Percentiles rank a stretch among this genome's conserved stretches.
phyloP scores from a whole-genome alignment of 106 monocot genomes.

The Amphibolis antarctica region DNA sequence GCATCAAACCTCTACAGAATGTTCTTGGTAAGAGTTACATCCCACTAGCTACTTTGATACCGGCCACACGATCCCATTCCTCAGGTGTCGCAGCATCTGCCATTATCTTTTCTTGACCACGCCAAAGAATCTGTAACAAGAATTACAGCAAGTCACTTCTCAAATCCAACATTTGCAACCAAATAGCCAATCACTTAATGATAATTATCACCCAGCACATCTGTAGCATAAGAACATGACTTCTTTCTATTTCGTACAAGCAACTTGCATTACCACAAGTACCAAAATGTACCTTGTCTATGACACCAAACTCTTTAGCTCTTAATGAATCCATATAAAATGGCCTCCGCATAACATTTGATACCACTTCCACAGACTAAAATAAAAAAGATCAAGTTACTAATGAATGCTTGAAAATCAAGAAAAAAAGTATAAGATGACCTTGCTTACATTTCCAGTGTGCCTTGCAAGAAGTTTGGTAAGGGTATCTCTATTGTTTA shows the following conservation, averaged over 20 bases:
- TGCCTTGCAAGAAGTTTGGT: conserved; percentile 67
- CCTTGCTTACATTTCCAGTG: conserved; percentile 80
- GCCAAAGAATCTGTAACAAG: conserved; percentile 59
- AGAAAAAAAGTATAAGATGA: not conserved
- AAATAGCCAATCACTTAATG: not conserved
- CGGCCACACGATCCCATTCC: conserved; percentile 58
- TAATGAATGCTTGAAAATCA: not conserved
- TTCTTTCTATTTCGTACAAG: no score
- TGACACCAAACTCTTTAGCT: conserved; percentile 84
- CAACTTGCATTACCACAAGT: not conserved
- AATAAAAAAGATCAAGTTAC: conserved; percentile 5
- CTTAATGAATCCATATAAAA: conserved; percentile 84
- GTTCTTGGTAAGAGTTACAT: conserved; percentile 22
- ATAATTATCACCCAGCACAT: not conserved
- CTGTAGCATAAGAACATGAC: not conserved
- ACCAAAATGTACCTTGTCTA: conserved; percentile 76
- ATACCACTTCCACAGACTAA: conserved; percentile 57
- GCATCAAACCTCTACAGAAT: no score
- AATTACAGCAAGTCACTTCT: not conserved
- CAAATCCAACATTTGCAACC: not conserved
- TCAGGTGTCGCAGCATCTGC: conserved; percentile 58
- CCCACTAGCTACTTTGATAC: conserved; percentile 61
- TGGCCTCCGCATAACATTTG: conserved; percentile 64
- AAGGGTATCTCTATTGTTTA: conserved; percentile 69
- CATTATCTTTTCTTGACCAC: conserved; percentile 88